phyloP scores from a whole-genome alignment of 2,329 filamentous ascomycete genomes.

The Apiospora aurea region DNA sequence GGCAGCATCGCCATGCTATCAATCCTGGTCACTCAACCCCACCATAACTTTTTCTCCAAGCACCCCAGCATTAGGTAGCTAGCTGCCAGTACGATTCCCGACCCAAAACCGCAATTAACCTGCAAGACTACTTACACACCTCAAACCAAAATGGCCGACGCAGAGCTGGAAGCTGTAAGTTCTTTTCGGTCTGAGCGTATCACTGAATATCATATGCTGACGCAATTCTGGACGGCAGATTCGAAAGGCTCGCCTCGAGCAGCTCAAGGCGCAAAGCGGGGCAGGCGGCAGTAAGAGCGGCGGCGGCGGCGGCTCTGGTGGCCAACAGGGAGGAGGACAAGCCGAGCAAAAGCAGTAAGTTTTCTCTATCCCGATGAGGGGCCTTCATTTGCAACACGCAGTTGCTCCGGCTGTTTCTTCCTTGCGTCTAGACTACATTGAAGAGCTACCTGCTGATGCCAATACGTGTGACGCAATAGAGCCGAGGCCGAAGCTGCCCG shows the following conservation, averaged over 20 bases:
- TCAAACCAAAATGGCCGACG: constrained; percentile 62
- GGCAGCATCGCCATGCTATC: neutral
- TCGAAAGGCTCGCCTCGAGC: constrained; percentile 87
- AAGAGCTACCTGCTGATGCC: neutral
- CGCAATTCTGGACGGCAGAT: constrained; percentile 62
- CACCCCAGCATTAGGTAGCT: neutral
- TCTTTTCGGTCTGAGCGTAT: neutral
- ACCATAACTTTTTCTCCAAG: constrained; percentile 9
- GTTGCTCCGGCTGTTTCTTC: neutral
- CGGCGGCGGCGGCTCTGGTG: constrained; percentile 53
- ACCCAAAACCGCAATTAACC: neutral
- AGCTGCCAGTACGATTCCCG: constrained; percentile 6
- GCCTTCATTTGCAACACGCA: neutral
- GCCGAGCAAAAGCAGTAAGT: constrained; percentile 70
- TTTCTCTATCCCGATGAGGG: neutral
- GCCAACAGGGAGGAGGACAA: constrained; percentile 54
- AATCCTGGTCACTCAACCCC: constrained; percentile 14
- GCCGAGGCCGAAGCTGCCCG: constrained; percentile 72
- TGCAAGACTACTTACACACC: neutral
- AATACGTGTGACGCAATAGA: constrained; percentile 17
- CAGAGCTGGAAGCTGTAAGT: constrained; percentile 68
- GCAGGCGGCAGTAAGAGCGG: constrained; percentile 54
- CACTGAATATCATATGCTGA: neutral
- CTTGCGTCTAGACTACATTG: neutral
- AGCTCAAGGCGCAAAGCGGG: constrained; percentile 80